Conservation (phyloP, 495 filamentous ascomycete genomes). For the Aspergillus nidulans region DNA sequence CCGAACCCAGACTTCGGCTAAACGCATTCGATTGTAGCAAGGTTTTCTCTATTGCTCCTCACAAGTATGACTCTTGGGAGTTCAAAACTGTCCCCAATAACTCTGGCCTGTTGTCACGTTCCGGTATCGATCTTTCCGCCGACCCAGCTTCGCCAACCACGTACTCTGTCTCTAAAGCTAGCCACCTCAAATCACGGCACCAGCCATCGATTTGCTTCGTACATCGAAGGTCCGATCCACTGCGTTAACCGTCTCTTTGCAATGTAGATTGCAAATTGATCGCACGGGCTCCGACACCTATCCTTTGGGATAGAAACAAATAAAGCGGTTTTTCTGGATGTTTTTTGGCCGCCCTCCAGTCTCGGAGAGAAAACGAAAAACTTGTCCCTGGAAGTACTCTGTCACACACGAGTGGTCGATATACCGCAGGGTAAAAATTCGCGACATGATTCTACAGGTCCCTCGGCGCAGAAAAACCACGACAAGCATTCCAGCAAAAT, state of each 20-base stretch:
- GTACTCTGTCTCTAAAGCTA: constrained; percentile 23
- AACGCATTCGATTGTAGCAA: constrained; percentile 39
- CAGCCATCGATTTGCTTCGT: constrained; percentile 46
- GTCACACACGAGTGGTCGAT: constrained; percentile 60
- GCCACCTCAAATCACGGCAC: constrained; percentile 50
- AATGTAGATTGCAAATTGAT: constrained; percentile 50
- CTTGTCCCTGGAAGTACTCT: constrained; percentile 76
- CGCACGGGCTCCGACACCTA: constrained; percentile 61
- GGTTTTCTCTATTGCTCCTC: constrained; percentile 31
- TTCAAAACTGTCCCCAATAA: constrained; percentile 20
- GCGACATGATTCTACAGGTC: not conserved
- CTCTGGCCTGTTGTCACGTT: constrained; percentile 40
- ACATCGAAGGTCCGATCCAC: constrained; percentile 52
- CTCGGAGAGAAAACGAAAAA: constrained; percentile 79
- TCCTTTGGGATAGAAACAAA: constrained; percentile 13
- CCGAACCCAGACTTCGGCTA: constrained; percentile 23
- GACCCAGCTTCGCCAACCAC: constrained; percentile 21
- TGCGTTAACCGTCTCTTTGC: constrained; percentile 71
- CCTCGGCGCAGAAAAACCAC: constrained; percentile 29
- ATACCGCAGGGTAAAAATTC: not conserved
- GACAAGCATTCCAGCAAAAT: constrained; percentile 32
- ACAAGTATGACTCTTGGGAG: constrained; percentile 22
- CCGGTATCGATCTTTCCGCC: constrained; percentile 25
- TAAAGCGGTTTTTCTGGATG: constrained; percentile 78
- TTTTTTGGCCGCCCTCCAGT: constrained; percentile 73